Percentiles rank a stretch among this genome's conserved stretches.
These are phyloP conservation scores for Inosperma sp. DNA, from an alignment of 768 basidiomycete species.

Conservation along the genomic window DNA sequence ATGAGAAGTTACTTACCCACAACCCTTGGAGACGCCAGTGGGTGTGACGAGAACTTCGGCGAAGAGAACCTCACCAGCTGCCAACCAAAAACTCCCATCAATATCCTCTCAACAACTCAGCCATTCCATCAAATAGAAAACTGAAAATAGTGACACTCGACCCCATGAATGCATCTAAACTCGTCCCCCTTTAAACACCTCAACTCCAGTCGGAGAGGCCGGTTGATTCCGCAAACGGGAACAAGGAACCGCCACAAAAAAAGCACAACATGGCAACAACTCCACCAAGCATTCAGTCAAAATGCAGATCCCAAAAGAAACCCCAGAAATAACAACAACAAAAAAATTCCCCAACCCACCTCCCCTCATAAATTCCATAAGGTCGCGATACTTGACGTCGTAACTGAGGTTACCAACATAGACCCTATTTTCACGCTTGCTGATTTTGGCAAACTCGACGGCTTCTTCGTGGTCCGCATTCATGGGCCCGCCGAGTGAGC, in stretches of 20 bases:
- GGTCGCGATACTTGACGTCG: slow-evolving; percentile 97
- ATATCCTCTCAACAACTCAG: slow-evolving; percentile 78
- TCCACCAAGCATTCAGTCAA: slow-evolving; percentile 13
- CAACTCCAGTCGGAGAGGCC: slow-evolving; percentile 39
- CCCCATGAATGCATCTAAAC: slow-evolving; percentile 21
- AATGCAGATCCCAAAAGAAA: slow-evolving; percentile 21
- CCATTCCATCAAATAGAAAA: slow-evolving; percentile 46
- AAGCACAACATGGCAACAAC: slow-evolving; percentile 1
- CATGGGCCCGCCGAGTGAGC: slow-evolving; percentile 84
- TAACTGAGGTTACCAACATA: slow-evolving; percentile 99
- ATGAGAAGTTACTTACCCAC: slow-evolving; percentile 69
- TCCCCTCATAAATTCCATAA: slow-evolving; percentile 99
- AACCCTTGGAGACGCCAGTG: slow-evolving; percentile 95
- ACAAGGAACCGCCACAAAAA: slow-evolving; percentile 5
- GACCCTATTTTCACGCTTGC: slow-evolving; percentile 97
- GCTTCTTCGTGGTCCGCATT: slow-evolving; percentile 92
- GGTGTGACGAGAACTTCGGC: slow-evolving; percentile 98
- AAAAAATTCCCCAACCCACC: slow-evolving; percentile 86
- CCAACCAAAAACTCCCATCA: slow-evolving; percentile 90
- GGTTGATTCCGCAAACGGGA: slow-evolving; percentile 9
- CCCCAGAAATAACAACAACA: slow-evolving; percentile 22
- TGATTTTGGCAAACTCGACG: slow-evolving; percentile 89
- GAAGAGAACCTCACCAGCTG: slow-evolving; percentile 99
- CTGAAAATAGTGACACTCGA: slow-evolving; percentile 29
- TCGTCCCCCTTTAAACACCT: slow-evolving; percentile 31